Evolutionary conservation across 495 filamentous ascomycete species (phyloP), one percentile per base, ranked within the genome.

Genomic region (Trichoderma asperelloides): DNA sequence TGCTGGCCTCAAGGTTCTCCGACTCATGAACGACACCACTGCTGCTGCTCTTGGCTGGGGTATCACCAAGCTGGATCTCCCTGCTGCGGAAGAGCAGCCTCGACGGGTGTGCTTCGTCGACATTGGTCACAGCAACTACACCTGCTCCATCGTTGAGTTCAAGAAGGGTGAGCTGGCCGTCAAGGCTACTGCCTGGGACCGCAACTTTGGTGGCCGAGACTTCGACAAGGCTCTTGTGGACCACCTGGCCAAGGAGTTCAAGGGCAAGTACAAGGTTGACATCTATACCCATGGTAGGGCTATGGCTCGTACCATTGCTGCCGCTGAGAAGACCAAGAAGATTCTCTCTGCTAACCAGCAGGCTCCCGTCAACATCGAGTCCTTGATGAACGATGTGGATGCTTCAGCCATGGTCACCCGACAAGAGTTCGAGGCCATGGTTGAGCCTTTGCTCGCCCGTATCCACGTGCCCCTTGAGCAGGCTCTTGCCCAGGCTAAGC

Each of bases 251-350:
- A 87, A 89, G 72, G 96, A 98, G 77, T 98, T 97, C 83, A 91
- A 90, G 79, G 89, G 92, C 80, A 91, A 93, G 78, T 93, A 90
- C 82, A 92, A 89, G 84, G 88, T 95, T 68, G 90, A 96, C 77
- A 92, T 99, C 82, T 83, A 88, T 71, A 87, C 85, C 68, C 92
- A 98, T 81, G 82, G 86, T 68, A 97, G 97, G 84, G 95, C 93
- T 66, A 85, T 88, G 78, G 84, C 91, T 68, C 91, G 95, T 74
- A 90, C 96, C 72, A 80, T 89, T 16, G 88, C 92, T 65, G 93
- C 90, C 62, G 90, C 91, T 63, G 95, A 99, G 85, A 98, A 97
- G 86, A 76, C 96, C 74, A 99, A 99, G 92, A 98, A 98, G 86
- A 89, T 99, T 65, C 85, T 99, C 66, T 98, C 96, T 16, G 95